Evolutionary conservation across 1,284 basidiomycete species (phyloP), one percentile per base, ranked within the genome.

Genomic region (Cryptococcus sp.): DNA sequence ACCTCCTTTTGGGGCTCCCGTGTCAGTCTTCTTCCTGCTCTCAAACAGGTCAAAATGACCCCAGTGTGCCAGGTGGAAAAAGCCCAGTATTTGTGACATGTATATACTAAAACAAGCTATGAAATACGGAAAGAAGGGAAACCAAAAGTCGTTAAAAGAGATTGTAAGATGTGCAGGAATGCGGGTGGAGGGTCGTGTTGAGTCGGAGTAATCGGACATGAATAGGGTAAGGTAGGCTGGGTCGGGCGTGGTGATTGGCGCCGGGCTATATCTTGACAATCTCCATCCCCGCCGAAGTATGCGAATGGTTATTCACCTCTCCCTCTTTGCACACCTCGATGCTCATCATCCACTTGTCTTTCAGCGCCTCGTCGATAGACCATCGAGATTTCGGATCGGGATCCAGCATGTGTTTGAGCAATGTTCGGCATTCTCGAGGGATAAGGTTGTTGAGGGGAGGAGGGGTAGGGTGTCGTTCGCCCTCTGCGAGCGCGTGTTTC

Each of bases 361-460:
- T 79, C 52, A 94, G 76, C 43, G 88, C 81, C 45, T 93, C 88
- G 57, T 97, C 93, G 59, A 94, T 87, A 45, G 81, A 76, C 59
- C 78, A 79, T 22, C 94, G 78, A 37, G 78, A 74, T 74, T 87
- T 86, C 16, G 93, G 91, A 66, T 97, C 86, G 1, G 94, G 94
- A 65, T 95, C 90, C 43, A 98, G 80, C 93, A 98, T 98, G 77
- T 85, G 85, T 63, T 93, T 84, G 54, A 98, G 80, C 55, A 97
- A 73, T 33, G 81, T 79, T 25, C 94, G 77, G 59, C 91, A 95
- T 50, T 86, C 85, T 43, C 89, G 79, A 4, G 94, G 92, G 45
- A 82, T 84, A 51, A 97, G 77, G 67, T 97, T 94, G 70, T 84
- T 87, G 65, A 98, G 73, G 57, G 51, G 77, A 47, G 57, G 71